Percentiles rank a stretch among this genome's conserved stretches.
Evolutionary conservation across 768 basidiomycete species (phyloP).

Genomic region (Ramaria rubella): DNA sequence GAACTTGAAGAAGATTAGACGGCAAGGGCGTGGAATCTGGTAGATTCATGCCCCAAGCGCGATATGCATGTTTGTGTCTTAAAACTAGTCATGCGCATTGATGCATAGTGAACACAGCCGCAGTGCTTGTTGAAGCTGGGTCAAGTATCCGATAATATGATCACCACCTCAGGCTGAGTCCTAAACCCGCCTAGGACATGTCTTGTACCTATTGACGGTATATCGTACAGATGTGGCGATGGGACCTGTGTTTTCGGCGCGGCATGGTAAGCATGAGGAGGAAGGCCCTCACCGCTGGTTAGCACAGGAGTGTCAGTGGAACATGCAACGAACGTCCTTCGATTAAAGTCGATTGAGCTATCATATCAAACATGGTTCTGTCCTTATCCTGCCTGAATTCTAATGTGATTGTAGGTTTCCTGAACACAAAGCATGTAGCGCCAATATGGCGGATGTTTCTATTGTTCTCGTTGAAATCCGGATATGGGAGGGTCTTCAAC

Average conservation of each 20-base stretch:
- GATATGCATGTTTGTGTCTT: too few relatives aligned
- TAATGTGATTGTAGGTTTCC: conserved; percentile 48
- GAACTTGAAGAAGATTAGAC: too few relatives aligned
- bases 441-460: conserved; percentile 81
- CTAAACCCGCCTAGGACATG: too few relatives aligned
- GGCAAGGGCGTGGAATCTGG: too few relatives aligned
- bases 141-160: too few relatives aligned
- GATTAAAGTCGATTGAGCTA: conserved; percentile 4
- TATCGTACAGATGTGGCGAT: conserved; percentile 13
- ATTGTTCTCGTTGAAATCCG: conserved; percentile 4
- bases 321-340: conserved; percentile 66
- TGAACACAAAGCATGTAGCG: conserved; percentile 48
- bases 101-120: too few relatives aligned
- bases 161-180: too few relatives aligned
- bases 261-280: conserved; percentile 80
- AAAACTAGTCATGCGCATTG: too few relatives aligned
- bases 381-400: conserved; percentile 66
- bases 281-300: conserved; percentile 78
- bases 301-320: conserved; percentile 72
- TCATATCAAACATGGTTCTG: too few relatives aligned
- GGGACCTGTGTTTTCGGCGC: conserved; percentile 28
- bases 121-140: too few relatives aligned
- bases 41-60: too few relatives aligned
- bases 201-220: too few relatives aligned
- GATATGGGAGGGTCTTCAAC: conserved; percentile 43